Base-by-base conservation (phyloP, 768 basidiomycete genomes). In the Termitomyces sp. region DNA sequence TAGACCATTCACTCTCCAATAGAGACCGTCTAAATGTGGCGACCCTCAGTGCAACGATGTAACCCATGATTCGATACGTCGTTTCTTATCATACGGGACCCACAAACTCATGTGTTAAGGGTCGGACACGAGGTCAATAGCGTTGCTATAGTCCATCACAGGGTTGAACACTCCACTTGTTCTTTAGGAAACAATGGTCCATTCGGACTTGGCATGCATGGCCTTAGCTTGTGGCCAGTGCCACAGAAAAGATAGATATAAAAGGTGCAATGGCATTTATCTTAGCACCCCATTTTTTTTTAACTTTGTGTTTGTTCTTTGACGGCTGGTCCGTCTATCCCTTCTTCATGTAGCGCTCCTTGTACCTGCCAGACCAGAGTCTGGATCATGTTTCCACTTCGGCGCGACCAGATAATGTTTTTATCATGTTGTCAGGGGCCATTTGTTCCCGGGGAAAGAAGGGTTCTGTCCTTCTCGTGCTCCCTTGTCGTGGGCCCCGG, bases 401-500 rank as follows among this genome's bases (percentile, higher is more conserved):
- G 36, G 32, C 20, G 53, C 53, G 53, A 42, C 29, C 52, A 39
- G 36, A 39, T 26, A n/a, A 36, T 51, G 50, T 51, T 26, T 49
- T 50, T 46, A 22, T 34, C 48, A 42, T 56, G 56, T 56, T 31
- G 56, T 42, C 41, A 5, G 37, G 44, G 24, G 51, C 49, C 18
- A n/a, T 31, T 53, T 58, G 57, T 58, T 58, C 44, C 44, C 36
- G 24, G 57, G 57, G 57, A 31, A 57, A 41, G 29, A 44, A 39
- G 44, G 57, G 57, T 29, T 47, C n/a, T 58, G 51, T 53, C 57
- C 57, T 53, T 46, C 44, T 53, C 36, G 57, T 58, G 57, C 57
- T 58, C 57, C 57, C 57, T 58, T 58, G 57, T n/a, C 57, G 50
- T 46, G 57, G 57, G 50, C 51, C 57, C 57, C 36, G 57, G 57